Conservation (phyloP, 805 yeast genomes). For the Nakazawaea populi region DNA sequence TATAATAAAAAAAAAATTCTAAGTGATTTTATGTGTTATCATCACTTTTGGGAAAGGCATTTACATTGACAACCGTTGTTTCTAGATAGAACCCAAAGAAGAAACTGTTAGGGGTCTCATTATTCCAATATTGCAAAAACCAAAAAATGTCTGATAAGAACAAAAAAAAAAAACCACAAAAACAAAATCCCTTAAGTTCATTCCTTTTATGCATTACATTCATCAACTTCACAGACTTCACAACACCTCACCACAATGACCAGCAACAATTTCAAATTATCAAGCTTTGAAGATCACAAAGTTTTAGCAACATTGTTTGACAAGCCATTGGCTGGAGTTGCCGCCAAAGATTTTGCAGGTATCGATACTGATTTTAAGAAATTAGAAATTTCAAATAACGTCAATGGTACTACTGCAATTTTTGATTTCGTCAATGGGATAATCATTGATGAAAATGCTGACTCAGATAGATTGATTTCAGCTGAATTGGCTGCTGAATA, state of each 20-base stretch:
- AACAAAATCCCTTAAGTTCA: no score
- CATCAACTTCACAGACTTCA: neutral
- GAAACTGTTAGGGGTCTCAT: no score
- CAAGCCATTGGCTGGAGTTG: neutral
- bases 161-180: no score
- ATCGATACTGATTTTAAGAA: neutral
- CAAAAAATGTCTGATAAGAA: no score
- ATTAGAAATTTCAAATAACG: neutral
- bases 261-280: neutral
- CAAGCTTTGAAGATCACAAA: neutral
- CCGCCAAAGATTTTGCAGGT: neutral
- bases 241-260: neutral
- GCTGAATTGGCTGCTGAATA: neutral
- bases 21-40: no score
- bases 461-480: neutral
- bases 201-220: no score
- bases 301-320: constrained; percentile 2
- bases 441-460: neutral
- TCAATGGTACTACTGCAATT: neutral
- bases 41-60: no score
- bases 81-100: no score
- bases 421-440: neutral
- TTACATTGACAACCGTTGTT: no score
- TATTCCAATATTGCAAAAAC: no score
- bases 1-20: no score